Conservation (phyloP, 2,329 filamentous ascomycete genomes). For the Fusarium sp. region DNA sequence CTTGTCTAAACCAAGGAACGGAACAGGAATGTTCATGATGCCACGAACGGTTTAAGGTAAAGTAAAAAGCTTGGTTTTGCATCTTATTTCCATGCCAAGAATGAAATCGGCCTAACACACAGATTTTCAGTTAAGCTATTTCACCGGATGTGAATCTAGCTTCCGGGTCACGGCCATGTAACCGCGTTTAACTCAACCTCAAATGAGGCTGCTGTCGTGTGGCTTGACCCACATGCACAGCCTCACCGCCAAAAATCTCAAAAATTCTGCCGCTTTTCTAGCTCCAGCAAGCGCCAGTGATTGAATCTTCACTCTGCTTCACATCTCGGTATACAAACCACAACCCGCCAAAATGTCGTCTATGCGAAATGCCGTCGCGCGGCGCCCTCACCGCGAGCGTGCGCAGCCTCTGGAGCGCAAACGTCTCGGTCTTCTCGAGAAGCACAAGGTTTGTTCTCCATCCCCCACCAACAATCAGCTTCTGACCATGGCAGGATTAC, state of each 20-base stretch:
- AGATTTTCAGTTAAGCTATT: not conserved
- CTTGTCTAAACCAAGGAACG: not conserved
- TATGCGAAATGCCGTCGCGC: slow-evolving; percentile 75
- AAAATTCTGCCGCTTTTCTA: slow-evolving; percentile 53
- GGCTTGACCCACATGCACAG: no score
- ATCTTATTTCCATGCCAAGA: slow-evolving; percentile 10
- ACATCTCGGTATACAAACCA: not conserved
- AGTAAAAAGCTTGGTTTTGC: slow-evolving; percentile 14
- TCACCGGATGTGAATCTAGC: slow-evolving; percentile 15
- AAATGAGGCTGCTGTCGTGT: no score
- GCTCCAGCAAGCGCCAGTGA: slow-evolving; percentile 7
- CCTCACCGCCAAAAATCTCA: slow-evolving; percentile 56
- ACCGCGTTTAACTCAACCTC: slow-evolving; percentile 23
- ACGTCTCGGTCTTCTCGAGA: slow-evolving; percentile 93
- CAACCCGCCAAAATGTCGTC: slow-evolving; percentile 63
- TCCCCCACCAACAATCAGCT: slow-evolving; percentile 14
- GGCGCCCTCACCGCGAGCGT: slow-evolving; percentile 90
- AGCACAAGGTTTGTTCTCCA: slow-evolving; percentile 78
- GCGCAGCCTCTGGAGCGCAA: slow-evolving; percentile 86
- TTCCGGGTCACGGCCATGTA: slow-evolving; percentile 1
- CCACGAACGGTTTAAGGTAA: not conserved
- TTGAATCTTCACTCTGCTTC: slow-evolving; percentile 22
- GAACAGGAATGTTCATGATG: not conserved
- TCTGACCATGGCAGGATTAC: slow-evolving; percentile 66
- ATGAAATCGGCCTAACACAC: not conserved